phyloP scores from a whole-genome alignment of 2,329 filamentous ascomycete species.

The Tolypocladium pustulatum region DNA sequence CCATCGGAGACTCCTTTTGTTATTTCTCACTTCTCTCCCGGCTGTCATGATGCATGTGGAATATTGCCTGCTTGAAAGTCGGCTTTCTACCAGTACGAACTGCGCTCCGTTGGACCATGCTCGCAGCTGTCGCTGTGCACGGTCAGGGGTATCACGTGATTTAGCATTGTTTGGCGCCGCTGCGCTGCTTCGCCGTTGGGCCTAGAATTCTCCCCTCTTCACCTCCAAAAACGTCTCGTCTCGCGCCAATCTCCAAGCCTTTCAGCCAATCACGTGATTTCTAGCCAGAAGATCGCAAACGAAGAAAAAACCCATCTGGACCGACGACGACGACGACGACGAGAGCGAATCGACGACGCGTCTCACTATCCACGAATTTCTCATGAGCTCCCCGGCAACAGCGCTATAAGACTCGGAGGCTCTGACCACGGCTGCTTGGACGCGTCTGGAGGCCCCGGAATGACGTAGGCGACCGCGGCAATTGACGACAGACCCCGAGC shows the following conservation, averaged over 20 bases:
- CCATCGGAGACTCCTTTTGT: not conserved
- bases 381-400: conserved; percentile 18
- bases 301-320: conserved; percentile 8
- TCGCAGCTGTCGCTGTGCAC: conserved; percentile 1
- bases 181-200: not conserved
- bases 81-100: not conserved
- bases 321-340: conserved; percentile 7
- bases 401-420: conserved; percentile 15
- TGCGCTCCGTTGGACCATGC: not conserved
- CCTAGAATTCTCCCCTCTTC: conserved; percentile 5
- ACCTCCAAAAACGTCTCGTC: conserved; percentile 3
- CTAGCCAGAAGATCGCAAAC: conserved; percentile 14
- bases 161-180: conserved; percentile 7
- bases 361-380: conserved; percentile 11
- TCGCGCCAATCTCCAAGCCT: conserved; percentile 9
- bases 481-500: not conserved
- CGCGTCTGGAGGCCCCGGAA: conserved; percentile 14
- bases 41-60: too few relatives aligned
- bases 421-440: conserved; percentile 20
- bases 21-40: conserved; percentile 1
- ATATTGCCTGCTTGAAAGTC: too few relatives aligned
- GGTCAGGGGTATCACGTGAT: conserved; percentile 19
- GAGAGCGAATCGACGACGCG: conserved; percentile 11
- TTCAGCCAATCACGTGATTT: conserved; percentile 19
- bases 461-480: conserved; percentile 13